Percentiles rank a stretch among this genome's conserved stretches.
These are phyloP conservation scores for Pinguiococcus pyrenoidosus DNA, from an alignment of 108 stramenopile genomes.

Conservation along the genomic window DNA sequence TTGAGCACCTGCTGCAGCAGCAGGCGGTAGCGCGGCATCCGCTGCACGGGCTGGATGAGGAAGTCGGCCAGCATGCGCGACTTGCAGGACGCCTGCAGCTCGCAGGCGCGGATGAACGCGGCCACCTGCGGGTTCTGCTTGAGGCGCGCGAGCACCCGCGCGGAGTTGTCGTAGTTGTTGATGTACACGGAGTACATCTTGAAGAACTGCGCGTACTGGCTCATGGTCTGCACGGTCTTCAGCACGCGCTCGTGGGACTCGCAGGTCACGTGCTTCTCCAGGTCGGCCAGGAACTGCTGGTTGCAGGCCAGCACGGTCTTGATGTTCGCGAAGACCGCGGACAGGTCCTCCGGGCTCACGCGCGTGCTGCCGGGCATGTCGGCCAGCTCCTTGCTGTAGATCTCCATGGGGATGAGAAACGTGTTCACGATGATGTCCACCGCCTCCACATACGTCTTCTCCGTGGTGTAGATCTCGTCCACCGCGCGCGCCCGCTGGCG, in stretches of 20 bases:
- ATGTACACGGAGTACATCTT: constrained; percentile 20
- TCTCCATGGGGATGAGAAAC: constrained; percentile 7
- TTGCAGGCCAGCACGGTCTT: constrained; percentile 9
- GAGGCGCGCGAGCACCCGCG: too few species aligned
- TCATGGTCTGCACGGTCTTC: too few species aligned
- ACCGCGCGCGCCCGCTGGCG: too few species aligned
- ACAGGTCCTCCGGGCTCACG: neutral
- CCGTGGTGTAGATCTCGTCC: constrained; percentile 4
- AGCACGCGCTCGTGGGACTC: constrained; percentile 1
- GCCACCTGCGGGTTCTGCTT: neutral
- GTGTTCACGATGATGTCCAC: neutral
- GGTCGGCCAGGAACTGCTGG: neutral
- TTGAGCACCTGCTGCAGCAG: constrained; percentile 17
- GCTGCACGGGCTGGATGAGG: constrained; percentile 28
- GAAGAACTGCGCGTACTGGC: constrained; percentile 11
- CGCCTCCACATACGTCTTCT: constrained; percentile 9
- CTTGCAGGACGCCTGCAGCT: constrained; percentile 4
- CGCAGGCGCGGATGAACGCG: constrained; percentile 13
- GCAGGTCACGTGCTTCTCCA: neutral
- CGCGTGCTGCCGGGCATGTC: neutral
- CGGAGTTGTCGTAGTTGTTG: constrained; percentile 12
- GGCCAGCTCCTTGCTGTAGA: neutral
- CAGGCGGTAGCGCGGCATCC: constrained; percentile 26
- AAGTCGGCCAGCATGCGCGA: constrained; percentile 5
- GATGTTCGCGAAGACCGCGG: constrained; percentile 6